These are phyloP conservation scores for Vigna radiata DNA, from an alignment of 306 rosid genomes.

Conservation along the genomic window DNA sequence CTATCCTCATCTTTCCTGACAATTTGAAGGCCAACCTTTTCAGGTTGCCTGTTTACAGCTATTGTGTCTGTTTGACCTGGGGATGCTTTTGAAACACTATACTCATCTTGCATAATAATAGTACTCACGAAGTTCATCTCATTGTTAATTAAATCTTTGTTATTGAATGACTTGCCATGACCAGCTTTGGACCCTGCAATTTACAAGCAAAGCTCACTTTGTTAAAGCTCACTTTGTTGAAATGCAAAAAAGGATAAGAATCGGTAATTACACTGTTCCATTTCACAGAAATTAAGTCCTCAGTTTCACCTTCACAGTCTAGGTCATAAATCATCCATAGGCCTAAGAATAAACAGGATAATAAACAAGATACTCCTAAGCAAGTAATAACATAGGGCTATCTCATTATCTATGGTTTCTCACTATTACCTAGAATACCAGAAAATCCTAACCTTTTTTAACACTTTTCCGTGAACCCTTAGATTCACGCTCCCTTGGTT, in stretches of 20 bases:
- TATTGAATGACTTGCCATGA: conserved; percentile 44
- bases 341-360: conserved; percentile 25
- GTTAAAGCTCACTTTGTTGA: conserved; percentile 52
- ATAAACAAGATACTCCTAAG: conserved; percentile 21
- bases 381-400: conserved; percentile 31
- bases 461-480: conserved; percentile 52
- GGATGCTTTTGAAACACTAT: conserved; percentile 74
- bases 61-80: conserved; percentile 49
- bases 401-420: conserved; percentile 21
- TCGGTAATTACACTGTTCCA: conserved; percentile 12
- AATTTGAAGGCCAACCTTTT: conserved; percentile 37
- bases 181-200: conserved; percentile 72
- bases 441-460: conserved; percentile 63
- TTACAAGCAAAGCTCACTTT: conserved; percentile 59
- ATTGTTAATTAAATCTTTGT: conserved; percentile 44
- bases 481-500: conserved; percentile 48
- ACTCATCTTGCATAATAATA: conserved; percentile 74
- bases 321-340: conserved; percentile 23
- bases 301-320: conserved; percentile 18
- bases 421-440: conserved; percentile 9
- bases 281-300: conserved; percentile 44
- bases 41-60: conserved; percentile 44
- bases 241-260: conserved; percentile 29
- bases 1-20: conserved; percentile 38
- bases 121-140: conserved; percentile 75